phyloP scores from a whole-genome alignment of 495 filamentous ascomycete genomes.

The Penicillium angulare region DNA sequence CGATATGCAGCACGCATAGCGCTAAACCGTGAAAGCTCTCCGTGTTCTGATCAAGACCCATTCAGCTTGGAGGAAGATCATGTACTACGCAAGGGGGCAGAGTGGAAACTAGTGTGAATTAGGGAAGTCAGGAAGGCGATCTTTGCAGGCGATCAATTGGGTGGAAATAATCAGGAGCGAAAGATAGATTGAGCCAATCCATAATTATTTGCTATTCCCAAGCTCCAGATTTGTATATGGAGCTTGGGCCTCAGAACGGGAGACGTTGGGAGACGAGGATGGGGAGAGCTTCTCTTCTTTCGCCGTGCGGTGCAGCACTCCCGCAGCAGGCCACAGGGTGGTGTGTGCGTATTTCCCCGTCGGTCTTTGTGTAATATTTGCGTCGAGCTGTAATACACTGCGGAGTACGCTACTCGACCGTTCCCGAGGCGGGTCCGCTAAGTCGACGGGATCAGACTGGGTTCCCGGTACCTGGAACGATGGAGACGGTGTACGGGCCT shows the following conservation, averaged over 20 bases:
- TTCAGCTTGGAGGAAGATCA: conserved; percentile 1
- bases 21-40: conserved; percentile 13
- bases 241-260: conserved; percentile 23
- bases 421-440: conserved; percentile 20
- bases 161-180: background rate
- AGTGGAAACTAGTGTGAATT: background rate
- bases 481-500: conserved; percentile 7
- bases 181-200: background rate
- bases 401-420: conserved; percentile 19
- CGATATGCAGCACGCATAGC: conserved; percentile 20
- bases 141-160: background rate
- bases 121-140: background rate
- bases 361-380: background rate
- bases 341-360: background rate
- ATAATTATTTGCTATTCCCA: conserved; percentile 3
- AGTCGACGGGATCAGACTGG: conserved; percentile 8
- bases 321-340: background rate
- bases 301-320: too few species aligned
- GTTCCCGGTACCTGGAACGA: conserved; percentile 22
- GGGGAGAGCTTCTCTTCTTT: background rate
- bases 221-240: conserved; percentile 15
- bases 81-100: conserved; percentile 9
- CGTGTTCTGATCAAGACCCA: background rate
- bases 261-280: too few species aligned
- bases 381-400: conserved; percentile 16